Percentiles rank a stretch among this genome's conserved stretches.
Conservation (phyloP, 176 grass and related monocot species). For the Aegilops speltoides region DNA sequence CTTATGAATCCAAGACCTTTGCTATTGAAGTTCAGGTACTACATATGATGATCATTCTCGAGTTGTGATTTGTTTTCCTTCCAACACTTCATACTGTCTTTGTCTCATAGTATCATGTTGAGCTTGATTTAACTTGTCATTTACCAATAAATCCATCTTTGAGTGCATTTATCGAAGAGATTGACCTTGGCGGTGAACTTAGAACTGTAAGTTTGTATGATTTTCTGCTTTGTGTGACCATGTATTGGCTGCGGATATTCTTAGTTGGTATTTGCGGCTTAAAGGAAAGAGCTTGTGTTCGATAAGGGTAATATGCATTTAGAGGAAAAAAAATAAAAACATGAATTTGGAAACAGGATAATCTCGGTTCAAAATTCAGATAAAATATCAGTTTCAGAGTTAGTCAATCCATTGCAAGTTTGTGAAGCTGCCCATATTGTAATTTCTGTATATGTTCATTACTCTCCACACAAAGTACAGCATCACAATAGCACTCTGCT, state of each 20-base stretch:
- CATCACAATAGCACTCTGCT: not conserved
- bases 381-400: not conserved
- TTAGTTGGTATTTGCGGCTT: not conserved
- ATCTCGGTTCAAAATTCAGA: not conserved
- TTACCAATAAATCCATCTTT: not conserved
- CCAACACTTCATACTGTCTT: not conserved
- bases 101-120: not conserved
- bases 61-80: constrained; percentile 35
- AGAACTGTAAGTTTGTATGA: constrained; percentile 51
- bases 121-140: constrained; percentile 1
- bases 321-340: too few species aligned
- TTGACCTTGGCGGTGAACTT: constrained; percentile 76
- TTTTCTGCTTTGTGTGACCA: constrained; percentile 13
- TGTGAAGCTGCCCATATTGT: not conserved
- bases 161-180: constrained; percentile 82
- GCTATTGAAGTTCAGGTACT: constrained; percentile 87
- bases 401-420: not conserved
- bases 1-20: constrained; percentile 82
- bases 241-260: not conserved
- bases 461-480: constrained; percentile 25
- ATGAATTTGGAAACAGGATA: not conserved
- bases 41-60: constrained; percentile 7
- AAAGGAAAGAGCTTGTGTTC: not conserved
- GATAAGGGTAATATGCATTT: not conserved
- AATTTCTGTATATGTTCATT: not conserved